These are phyloP conservation scores for Emydomyces testavorans DNA, from an alignment of 2,329 filamentous ascomycete genomes.

Conservation along the genomic window DNA sequence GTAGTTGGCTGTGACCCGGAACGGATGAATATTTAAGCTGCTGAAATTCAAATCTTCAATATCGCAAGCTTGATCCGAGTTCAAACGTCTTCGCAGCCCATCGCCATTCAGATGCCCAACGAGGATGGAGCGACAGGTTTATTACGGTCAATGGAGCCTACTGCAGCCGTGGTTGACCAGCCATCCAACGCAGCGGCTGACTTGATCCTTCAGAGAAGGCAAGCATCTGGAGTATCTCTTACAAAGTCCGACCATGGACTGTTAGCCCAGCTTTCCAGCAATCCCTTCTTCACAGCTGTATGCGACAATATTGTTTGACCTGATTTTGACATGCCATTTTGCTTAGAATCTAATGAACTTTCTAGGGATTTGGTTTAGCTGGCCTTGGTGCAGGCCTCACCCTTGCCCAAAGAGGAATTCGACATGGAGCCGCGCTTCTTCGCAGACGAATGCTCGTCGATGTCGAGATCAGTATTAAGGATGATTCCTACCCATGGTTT, in stretches of 20 bases:
- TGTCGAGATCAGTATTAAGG: conserved; percentile 87
- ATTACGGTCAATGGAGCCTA: conserved; percentile 30
- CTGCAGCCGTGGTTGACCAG: conserved; percentile 22
- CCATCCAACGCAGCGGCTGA: conserved; percentile 26
- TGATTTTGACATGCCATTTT: not conserved
- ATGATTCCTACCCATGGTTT: conserved; percentile 88
- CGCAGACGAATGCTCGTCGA: conserved; percentile 83
- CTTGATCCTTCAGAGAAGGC: conserved; percentile 28
- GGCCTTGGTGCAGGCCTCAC: conserved; percentile 72
- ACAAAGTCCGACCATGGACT: conserved; percentile 31
- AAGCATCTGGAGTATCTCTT: conserved; percentile 23
- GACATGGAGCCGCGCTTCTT: conserved; percentile 60
- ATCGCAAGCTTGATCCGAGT: not conserved
- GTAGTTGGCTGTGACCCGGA: no score
- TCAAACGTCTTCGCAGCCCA: not conserved
- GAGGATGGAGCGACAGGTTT: conserved; percentile 12
- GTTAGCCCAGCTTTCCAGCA: conserved; percentile 36
- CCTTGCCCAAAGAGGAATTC: conserved; percentile 64
- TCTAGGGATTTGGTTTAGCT: conserved; percentile 73
- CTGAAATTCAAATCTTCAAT: not conserved
- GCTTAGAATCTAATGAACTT: not conserved
- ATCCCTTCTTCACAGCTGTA: conserved; percentile 43
- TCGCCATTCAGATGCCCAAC: conserved; percentile 16
- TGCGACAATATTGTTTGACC: conserved; percentile 12
- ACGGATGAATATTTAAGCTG: not conserved